Base-by-base conservation (phyloP, 108 stramenopile species). In the Nitzschia sp. region DNA sequence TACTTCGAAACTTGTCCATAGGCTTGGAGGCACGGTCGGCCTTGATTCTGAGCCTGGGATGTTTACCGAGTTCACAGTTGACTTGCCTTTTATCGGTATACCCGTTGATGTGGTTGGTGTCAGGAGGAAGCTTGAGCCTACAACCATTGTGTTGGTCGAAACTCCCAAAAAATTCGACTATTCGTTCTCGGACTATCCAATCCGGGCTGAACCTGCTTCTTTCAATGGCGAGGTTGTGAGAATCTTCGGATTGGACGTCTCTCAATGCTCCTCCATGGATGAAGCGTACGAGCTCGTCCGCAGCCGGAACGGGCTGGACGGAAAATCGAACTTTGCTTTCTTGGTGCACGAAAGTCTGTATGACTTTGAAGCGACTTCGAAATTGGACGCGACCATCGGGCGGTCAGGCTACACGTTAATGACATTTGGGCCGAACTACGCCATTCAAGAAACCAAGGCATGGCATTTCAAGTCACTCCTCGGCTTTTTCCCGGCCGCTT, bases 61-160 rank as follows among this genome's bases (percentile, higher is more conserved):
- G 26, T 81, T 56, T 68, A 34, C 85, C 1, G 63, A 71, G 46
- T 85, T 85, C 53, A 61, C 65, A 19, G 83, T 84, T n/a, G 76
- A 80, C 35, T 54, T 84, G 59, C 83, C 83, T 3, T 62, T 77
- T 30, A 29, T 35, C 5, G 75, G 67, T 15, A 38, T 29, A 1
- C 21, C 28, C 26, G 48, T 67, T 4, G 71, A 73, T 26, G 47
- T 67, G 24, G 21, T 58, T 15, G 27, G 17, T 9, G 38, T 73
- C 24, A 30, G 28, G 46, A 48, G 54, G 1, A 46, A 42, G 6
- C n/a, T 78, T 17, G 19, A 61, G 58, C 62, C 67, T 35, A 71
- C 59, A 45, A 64, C 54, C 25, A 54, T 72, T 32, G 32, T 78
- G 4, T 25, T 69, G 2, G 27, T 73, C 18, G 70, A 78, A 31